phyloP scores from a whole-genome alignment of 352 stramenopile species.

The Aphanomyces euteiches region DNA sequence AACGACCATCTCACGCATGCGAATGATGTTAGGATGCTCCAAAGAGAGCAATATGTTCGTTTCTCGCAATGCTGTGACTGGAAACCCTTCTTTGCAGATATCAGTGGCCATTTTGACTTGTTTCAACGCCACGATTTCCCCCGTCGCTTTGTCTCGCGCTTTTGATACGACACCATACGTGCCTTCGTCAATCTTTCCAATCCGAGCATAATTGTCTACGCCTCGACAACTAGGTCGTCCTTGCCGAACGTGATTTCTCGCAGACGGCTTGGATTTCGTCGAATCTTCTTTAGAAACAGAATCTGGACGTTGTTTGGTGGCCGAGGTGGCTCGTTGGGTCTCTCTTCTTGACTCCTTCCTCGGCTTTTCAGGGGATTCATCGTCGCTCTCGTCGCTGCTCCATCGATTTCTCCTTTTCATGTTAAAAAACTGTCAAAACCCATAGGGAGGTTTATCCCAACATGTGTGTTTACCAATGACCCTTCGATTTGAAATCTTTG shows the following conservation, averaged over 20 bases:
- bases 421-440: too few relatives aligned
- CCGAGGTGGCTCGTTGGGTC: neutral
- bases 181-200: slow-evolving; percentile 93
- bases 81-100: slow-evolving; percentile 77
- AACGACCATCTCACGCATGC: slow-evolving; percentile 86
- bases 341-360: slow-evolving; percentile 5
- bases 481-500: too few relatives aligned
- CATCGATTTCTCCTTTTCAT: slow-evolving; percentile 11
- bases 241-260: neutral
- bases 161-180: slow-evolving; percentile 97
- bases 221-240: slow-evolving; percentile 73
- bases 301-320: too few relatives aligned
- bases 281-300: too few relatives aligned
- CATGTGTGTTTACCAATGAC: neutral
- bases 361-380: neutral
- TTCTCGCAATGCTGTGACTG: slow-evolving; percentile 78
- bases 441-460: neutral
- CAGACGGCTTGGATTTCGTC: neutral
- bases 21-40: slow-evolving; percentile 82
- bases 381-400: slow-evolving; percentile 23
- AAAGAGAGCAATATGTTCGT: slow-evolving; percentile 81
- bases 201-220: slow-evolving; percentile 93
- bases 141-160: slow-evolving; percentile 83
- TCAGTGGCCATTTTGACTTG: slow-evolving; percentile 83
- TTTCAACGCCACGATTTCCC: slow-evolving; percentile 92